Evolutionary conservation across 148 eudicot genomes (phyloP), one percentile per base, ranked within the genome.

Genomic region (Rhododendron mucronatum): DNA sequence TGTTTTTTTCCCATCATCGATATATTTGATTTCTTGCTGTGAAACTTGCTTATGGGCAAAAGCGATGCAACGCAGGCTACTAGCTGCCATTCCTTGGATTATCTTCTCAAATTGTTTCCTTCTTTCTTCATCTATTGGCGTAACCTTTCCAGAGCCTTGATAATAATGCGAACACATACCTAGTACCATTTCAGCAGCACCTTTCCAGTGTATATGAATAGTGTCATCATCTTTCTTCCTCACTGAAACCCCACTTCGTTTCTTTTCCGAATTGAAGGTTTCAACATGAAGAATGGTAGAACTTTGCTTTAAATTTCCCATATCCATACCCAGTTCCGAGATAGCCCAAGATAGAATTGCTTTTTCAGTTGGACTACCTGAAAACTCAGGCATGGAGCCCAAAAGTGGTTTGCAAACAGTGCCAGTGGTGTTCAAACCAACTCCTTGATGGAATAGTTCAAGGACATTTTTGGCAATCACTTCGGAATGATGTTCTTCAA

Each of bases 291-390:
- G 88, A 78, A 94, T 88, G 1, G 89, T 85, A 50, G 83, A 85
- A 45, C 75, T 90, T 83, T 88, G 89, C 87, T 92, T 94, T 85
- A 93, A 9, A 28, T 81, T 88, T 33, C 92, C 91, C 87, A 90
- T 90, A 84, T 94, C 91, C 98, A 96, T 94, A 16, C 87, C 90
- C 84, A 96, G 88, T 45, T 91, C 93, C 79, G 85, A 80, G 81
- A 93, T 89, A 14, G 98, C 97, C 98, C 98, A 96, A 45, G 90
- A 89, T 39, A 96, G 91, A 63, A 96, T 94, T 5, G 98, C 98
- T 61, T 94, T 96, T 86, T 96, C 98, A 28, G 98, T 96, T 33
- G 98, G 98, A 82, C 96, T 93, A 18, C 98, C 98, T 18, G 93
- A 91, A 76, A 90, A 90, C 87, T 96, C 95, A 9, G 93, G 89